Conservation (phyloP, 208 protist species). For the Novymonas esmeraldas region DNA sequence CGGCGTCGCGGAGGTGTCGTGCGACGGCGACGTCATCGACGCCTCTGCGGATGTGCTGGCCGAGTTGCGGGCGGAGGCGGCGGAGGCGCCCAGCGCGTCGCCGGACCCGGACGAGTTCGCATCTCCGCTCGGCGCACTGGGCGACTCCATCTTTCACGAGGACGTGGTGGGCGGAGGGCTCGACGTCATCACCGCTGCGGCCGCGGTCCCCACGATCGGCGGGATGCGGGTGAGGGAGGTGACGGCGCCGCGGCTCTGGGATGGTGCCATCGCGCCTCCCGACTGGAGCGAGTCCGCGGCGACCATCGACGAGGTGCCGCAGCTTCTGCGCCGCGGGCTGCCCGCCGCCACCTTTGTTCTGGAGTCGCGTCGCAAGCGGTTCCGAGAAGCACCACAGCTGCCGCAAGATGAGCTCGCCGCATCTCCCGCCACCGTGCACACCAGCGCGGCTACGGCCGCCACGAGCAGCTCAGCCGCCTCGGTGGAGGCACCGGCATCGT, state of each 20-base stretch:
- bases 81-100: not conserved
- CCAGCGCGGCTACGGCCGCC: not conserved
- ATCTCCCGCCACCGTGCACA: not conserved
- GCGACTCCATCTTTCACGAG: conserved; percentile 34
- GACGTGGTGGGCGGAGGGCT: conserved; percentile 24
- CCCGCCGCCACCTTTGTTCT: conserved; percentile 26
- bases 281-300: not conserved
- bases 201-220: not conserved
- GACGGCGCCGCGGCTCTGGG: conserved; percentile 35
- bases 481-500: too few relatives aligned
- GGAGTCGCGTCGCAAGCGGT: conserved; percentile 31
- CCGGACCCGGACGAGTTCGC: not conserved
- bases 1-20: conserved; percentile 4
- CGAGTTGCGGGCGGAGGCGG: conserved; percentile 42
- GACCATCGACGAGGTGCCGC: conserved; percentile 4
- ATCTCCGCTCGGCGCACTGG: not conserved
- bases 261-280: conserved; percentile 5
- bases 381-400: conserved; percentile 20
- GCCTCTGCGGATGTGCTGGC: conserved; percentile 32
- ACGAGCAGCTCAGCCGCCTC: too few relatives aligned
- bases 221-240: conserved; percentile 38
- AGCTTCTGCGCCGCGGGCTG: conserved; percentile 24
- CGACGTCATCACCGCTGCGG: not conserved
- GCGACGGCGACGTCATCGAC: conserved; percentile 23
- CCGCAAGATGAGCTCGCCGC: not conserved